A percentile compares a stretch with the other conserved stretches of the same genome.
Evolutionary conservation across 495 filamentous ascomycete genomes (phyloP).

Genomic region (Aspergillus campestris): DNA sequence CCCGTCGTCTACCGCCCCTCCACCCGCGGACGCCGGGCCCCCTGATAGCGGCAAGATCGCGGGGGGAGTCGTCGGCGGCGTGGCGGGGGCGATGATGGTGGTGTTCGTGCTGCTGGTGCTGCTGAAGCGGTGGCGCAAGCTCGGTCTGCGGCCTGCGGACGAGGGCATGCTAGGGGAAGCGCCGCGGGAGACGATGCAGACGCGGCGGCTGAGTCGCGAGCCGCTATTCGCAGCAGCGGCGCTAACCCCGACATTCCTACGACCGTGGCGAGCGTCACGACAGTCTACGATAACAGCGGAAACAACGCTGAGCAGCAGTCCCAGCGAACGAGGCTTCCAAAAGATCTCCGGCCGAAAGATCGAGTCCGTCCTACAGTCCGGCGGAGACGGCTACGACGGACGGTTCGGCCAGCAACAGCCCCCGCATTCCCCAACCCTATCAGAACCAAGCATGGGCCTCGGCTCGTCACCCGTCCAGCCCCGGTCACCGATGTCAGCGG

Average conservation of each 20-base stretch:
- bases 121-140: constrained; percentile 40
- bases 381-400: constrained; percentile 63
- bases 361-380: constrained; percentile 58
- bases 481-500: constrained; percentile 8
- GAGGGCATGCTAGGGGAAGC: constrained; percentile 5
- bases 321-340: constrained; percentile 48
- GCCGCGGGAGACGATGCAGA: constrained; percentile 30
- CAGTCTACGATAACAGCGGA: constrained; percentile 34
- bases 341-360: constrained; percentile 65
- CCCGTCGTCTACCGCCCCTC: constrained; percentile 1
- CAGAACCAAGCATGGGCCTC: constrained; percentile 17
- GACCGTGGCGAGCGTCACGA: constrained; percentile 31
- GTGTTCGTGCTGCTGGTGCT: constrained; percentile 41
- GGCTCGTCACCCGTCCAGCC: constrained; percentile 18
- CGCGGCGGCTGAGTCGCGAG: constrained; percentile 45
- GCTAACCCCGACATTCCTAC: constrained; percentile 39
- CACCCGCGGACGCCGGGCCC: neutral
- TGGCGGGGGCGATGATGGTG: constrained; percentile 52
- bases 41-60: constrained; percentile 35
- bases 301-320: constrained; percentile 22
- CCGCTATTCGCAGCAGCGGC: constrained; percentile 48
- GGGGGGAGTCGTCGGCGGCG: constrained; percentile 57
- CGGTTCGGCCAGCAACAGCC: constrained; percentile 14
- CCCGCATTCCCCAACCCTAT: constrained; percentile 10
- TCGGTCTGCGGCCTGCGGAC: constrained; percentile 16